phyloP scores from a whole-genome alignment of 441 rosid species.

The Flueggea neowawraea region DNA sequence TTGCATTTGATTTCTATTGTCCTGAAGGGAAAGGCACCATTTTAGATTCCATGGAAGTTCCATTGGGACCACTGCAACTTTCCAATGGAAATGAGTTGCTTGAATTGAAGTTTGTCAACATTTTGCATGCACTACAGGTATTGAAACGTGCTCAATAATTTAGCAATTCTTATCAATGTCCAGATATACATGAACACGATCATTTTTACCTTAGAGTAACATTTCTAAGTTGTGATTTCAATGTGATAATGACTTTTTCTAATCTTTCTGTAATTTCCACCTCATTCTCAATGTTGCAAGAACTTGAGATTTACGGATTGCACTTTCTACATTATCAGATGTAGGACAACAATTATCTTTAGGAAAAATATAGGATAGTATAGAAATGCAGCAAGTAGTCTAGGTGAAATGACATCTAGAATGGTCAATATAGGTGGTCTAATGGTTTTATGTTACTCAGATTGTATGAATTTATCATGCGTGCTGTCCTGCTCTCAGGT shows the following conservation, averaged over 20 bases:
- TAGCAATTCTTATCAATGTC: background rate
- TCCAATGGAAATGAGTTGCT: slow-evolving; percentile 51
- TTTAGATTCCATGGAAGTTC: slow-evolving; percentile 40
- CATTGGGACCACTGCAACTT: slow-evolving; percentile 48
- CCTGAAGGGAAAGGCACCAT: slow-evolving; percentile 23
- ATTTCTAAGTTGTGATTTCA: too few relatives aligned
- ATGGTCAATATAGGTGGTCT: too few relatives aligned
- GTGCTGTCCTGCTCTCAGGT: too few relatives aligned
- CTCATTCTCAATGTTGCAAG: background rate
- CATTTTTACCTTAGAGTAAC: background rate
- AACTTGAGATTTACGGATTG: background rate
- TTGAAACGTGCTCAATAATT: background rate
- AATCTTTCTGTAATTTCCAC: too few relatives aligned
- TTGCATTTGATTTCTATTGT: slow-evolving; percentile 50
- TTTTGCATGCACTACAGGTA: slow-evolving; percentile 89
- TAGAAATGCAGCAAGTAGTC: too few relatives aligned
- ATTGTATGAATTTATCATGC: too few relatives aligned
- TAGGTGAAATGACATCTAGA: too few relatives aligned
- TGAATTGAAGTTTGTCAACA: slow-evolving; percentile 42
- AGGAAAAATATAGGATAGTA: too few relatives aligned
- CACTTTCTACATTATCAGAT: too few relatives aligned
- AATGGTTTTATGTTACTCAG: too few relatives aligned
- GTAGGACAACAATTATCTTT: too few relatives aligned
- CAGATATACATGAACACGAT: background rate
- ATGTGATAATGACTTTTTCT: too few relatives aligned